Evolutionary conservation across 1,139 yeast species (phyloP).

Genomic region (Debaryomyces psychrophilus): DNA sequence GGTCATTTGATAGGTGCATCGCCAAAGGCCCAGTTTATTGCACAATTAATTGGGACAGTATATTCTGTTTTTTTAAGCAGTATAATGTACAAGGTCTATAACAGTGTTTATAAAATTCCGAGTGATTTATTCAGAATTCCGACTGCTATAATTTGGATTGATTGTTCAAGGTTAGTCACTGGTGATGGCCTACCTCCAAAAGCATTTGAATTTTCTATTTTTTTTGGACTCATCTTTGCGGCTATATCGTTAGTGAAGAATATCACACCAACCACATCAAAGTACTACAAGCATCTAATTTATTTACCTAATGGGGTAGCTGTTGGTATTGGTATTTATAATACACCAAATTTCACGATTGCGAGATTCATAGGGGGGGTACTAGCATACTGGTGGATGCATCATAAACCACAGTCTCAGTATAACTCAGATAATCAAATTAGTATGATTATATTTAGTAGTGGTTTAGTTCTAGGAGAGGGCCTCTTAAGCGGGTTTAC

Average conservation of each 20-base stretch:
- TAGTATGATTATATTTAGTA: conserved; percentile 79
- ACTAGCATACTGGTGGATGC: conserved; percentile 65
- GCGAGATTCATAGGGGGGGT: conserved; percentile 92
- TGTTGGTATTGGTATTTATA: conserved; percentile 94
- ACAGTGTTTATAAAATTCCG: conserved; percentile 81
- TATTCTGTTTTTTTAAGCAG: conserved; percentile 83
- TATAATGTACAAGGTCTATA: conserved; percentile 80
- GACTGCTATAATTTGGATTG: conserved; percentile 95
- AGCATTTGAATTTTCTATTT: conserved; percentile 65
- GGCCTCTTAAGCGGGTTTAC: conserved; percentile 84
- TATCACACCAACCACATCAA: conserved; percentile 42
- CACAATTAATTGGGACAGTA: conserved; percentile 83
- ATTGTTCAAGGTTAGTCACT: conserved; percentile 88
- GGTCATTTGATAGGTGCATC: conserved; percentile 93
- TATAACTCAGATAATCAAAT: conserved; percentile 51
- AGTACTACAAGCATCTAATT: conserved; percentile 45
- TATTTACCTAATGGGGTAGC: conserved; percentile 94
- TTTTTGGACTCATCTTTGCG: conserved; percentile 71
- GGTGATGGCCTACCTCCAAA: conserved; percentile 88
- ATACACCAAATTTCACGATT: conserved; percentile 88
- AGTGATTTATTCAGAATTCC: conserved; percentile 82
- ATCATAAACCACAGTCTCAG: conserved; percentile 31
- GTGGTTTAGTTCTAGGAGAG: conserved; percentile 93
- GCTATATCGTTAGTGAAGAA: conserved; percentile 68
- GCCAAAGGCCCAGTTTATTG: conserved; percentile 87